Base-by-base conservation (phyloP, 169 alveolate species). In the Besnoitia besnoiti region DNA sequence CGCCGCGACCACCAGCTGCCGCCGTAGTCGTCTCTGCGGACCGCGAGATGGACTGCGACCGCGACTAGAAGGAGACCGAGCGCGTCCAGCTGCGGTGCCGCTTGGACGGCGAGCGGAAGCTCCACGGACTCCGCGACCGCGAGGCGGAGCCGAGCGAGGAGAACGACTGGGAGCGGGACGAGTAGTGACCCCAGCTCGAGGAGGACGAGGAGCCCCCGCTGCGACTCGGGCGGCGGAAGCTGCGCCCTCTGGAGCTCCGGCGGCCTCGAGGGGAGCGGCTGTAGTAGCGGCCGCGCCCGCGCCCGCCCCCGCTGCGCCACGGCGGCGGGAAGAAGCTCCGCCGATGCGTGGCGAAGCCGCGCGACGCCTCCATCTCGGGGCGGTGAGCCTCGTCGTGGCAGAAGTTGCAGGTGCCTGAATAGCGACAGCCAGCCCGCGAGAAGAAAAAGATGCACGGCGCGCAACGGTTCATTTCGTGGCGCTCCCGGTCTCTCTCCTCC, bases 381-480 rank as follows among this genome's bases (percentile, higher is more conserved):
- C 87, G 87, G 21, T 77, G 87, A 1, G 35, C 87, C 8, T 39
- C 61, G 40, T 77, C n/a, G 59, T 77, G 87, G 37, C 87, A 77
- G 30, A 77, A 44, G 87, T 35, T 77, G 87, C 87, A 77, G 49
- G 50, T 44, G 59, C 40, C 40, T 4, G 59, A 51, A 39, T 42
- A 77, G 37, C 40, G 35, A 37, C 87, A 77, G 61, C 87, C 87
- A 21, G 40, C 87, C 33, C 61, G 49, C 27, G 87, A 19, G 40
- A 77, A 77, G 39, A 77, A 14, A 37, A 42, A 77, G 55, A 19
- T 42, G 35, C 87, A 77, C 21, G 87, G 87, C 10, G 59, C 40
- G 35, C 87, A 77, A 14, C 87, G 87, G 35, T 42, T 42, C 61
- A 8, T 30, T 37, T 30, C 55, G 40, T 77, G 87, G 37, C 87